Base-by-base conservation (phyloP, 345 rosid species). In the Erucastrum elatum region DNA sequence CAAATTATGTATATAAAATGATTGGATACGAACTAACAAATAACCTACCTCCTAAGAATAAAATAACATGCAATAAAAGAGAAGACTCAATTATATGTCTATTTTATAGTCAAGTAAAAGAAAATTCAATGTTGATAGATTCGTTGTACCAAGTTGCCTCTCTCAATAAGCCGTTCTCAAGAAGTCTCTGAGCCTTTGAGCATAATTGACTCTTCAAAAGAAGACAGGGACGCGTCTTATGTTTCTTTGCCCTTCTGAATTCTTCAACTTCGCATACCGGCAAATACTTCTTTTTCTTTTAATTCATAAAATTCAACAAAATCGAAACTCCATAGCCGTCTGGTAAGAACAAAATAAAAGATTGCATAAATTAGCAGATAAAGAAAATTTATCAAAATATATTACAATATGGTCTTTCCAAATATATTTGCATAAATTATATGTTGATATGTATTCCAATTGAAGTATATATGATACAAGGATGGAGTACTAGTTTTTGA, bases 141-240 rank as follows among this genome's bases (percentile, higher is more conserved):
- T 80, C 79, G 30, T 53, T 64, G 79, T 37, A 80, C 67, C 56
- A 66, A 66, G 68, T 60, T 17, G 58, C 70, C 8, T 37, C 56
- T 49, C n/a, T n/a, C n/a, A n/a, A n/a, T n/a, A n/a, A n/a, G n/a
- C n/a, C n/a, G n/a, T n/a, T n/a, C n/a, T n/a, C n/a, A 30, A 71
- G 55, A 65, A 12, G 61, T 71, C 75, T 16, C 60, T 58, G 26
- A n/a, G 39, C 58, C 55, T 60, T 49, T 27, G 46, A 79, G 67
- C 73, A 68, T 74, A 74, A 74, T 74, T 49, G 75, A 79, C 82
- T 74, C 70, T 79, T 79, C 82, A 49, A 61, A 46, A 35, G 13
- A 55, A 55, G 66, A 68, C 70, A 80, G 39, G 75, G 56, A 60
- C 71, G 74, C 75, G 79, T 67, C 66, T 60, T 39, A 61, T 8